phyloP scores from a whole-genome alignment of 2,329 filamentous ascomycete genomes.

The Cladosporium sp. region DNA sequence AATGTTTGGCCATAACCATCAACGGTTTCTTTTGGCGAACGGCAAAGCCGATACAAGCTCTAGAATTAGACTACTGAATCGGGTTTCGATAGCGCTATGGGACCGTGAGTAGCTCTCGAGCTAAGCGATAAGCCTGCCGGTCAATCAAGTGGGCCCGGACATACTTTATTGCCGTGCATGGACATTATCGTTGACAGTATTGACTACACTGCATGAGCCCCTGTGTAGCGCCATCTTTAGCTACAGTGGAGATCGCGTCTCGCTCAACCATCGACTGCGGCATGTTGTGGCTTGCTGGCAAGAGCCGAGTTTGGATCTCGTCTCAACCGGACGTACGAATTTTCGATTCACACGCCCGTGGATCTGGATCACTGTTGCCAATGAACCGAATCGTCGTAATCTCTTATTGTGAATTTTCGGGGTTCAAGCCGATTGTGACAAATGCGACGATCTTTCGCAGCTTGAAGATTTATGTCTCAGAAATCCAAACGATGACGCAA shows the following conservation, averaged over 20 bases:
- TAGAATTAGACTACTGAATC: constrained; percentile 3
- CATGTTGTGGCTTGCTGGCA: background rate
- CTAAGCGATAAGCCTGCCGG: constrained; percentile 4
- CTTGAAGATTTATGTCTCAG: background rate
- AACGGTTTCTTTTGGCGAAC: constrained; percentile 8
- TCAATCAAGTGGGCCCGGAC: background rate
- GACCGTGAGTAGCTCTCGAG: constrained; percentile 3
- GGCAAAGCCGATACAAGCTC: constrained; percentile 6
- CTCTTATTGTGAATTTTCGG: background rate
- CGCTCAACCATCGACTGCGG: constrained; percentile 3
- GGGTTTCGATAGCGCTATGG: constrained; percentile 2
- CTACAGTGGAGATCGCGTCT: background rate
- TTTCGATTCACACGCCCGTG: background rate
- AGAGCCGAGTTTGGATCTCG: background rate
- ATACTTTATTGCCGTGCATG: background rate
- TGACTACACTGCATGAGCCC: constrained; percentile 1
- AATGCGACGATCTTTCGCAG: background rate
- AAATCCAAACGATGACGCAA: background rate
- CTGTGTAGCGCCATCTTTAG: constrained; percentile 2
- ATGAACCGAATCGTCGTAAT: background rate
- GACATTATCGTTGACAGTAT: background rate
- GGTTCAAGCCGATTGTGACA: background rate
- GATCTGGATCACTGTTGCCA: background rate
- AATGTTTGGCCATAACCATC: constrained; percentile 3
- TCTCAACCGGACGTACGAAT: background rate